Conservation (phyloP, 345 rosid species). For the Limnanthes douglasii region DNA sequence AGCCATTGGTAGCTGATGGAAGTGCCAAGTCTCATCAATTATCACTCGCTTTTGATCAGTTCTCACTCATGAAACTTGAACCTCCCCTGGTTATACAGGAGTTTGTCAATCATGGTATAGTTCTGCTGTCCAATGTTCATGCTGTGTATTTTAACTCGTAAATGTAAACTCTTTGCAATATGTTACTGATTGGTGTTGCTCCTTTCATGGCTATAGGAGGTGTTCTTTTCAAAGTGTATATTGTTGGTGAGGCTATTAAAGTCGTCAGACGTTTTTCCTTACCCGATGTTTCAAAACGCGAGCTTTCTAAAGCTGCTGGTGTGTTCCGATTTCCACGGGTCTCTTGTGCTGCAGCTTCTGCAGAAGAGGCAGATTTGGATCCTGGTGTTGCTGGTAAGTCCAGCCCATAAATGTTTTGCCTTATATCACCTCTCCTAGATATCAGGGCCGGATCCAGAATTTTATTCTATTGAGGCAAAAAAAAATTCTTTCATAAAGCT, state of each 20-base stretch:
- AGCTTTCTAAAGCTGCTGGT: conserved; percentile 30
- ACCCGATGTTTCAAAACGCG: conserved; percentile 64
- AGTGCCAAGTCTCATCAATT: conserved; percentile 70
- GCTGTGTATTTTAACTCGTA: too few relatives aligned
- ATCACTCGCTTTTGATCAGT: conserved; percentile 58
- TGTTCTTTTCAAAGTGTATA: conserved; percentile 64
- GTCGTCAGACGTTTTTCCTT: conserved; percentile 72
- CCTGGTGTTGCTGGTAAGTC: conserved; percentile 41
- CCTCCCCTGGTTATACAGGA: conserved; percentile 84
- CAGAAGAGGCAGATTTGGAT: conserved; percentile 55
- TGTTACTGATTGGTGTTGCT: neutral
- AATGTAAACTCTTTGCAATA: too few relatives aligned
- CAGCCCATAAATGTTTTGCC: neutral
- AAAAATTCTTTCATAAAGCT: too few relatives aligned
- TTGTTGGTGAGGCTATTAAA: conserved; percentile 78
- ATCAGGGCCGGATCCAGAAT: neutral
- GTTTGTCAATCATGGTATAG: conserved; percentile 83
- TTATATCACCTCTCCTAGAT: neutral
- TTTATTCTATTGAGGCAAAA: neutral
- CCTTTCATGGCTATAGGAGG: conserved; percentile 33
- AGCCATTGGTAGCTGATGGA: conserved; percentile 68
- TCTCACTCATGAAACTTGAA: conserved; percentile 54
- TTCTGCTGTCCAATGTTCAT: too few relatives aligned
- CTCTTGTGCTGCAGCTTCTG: conserved; percentile 60
- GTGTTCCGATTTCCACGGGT: conserved; percentile 49